phyloP scores from a whole-genome alignment of 2,329 filamentous ascomycete species.

The Ascochyta koolunga region DNA sequence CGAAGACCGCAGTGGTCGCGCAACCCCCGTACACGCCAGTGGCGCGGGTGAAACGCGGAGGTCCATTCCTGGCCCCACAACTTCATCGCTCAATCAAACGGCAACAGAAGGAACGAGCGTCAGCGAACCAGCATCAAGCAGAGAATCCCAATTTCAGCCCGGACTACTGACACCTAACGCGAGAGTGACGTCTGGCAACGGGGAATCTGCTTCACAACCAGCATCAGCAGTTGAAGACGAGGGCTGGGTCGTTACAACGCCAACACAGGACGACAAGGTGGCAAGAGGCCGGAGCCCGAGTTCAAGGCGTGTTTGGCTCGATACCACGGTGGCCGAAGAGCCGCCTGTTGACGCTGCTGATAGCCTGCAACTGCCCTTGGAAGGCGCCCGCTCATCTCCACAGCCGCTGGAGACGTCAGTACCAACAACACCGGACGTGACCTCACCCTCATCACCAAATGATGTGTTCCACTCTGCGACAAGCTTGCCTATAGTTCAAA shows the following conservation, averaged over 20 bases:
- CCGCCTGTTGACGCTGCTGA: constrained; percentile 33
- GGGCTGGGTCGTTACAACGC: constrained; percentile 45
- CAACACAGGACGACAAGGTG: constrained; percentile 32
- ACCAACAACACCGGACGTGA: constrained; percentile 38
- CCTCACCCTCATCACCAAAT: constrained; percentile 51
- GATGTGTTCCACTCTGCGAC: constrained; percentile 56
- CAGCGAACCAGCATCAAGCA: constrained; percentile 30
- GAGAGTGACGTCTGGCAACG: constrained; percentile 21
- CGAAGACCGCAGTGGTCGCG: constrained; percentile 51
- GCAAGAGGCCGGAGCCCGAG: constrained; percentile 23
- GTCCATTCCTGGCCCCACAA: constrained; percentile 39
- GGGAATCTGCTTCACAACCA: constrained; percentile 29
- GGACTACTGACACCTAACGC: constrained; percentile 33
- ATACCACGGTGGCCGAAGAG: constrained; percentile 47
- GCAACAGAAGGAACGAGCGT: constrained; percentile 26
- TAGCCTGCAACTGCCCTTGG: constrained; percentile 47
- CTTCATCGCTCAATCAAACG: constrained; percentile 28
- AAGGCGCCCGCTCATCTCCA: constrained; percentile 46
- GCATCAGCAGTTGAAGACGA: constrained; percentile 48
- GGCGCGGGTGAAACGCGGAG: constrained; percentile 38
- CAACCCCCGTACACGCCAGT: constrained; percentile 35
- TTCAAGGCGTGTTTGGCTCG: constrained; percentile 49
- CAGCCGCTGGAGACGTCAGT: constrained; percentile 43
- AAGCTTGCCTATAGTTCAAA: constrained; percentile 57
- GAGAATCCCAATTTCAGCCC: constrained; percentile 32